phyloP scores from a whole-genome alignment of 2,329 filamentous ascomycete species.

The Arachnomyces sp. region DNA sequence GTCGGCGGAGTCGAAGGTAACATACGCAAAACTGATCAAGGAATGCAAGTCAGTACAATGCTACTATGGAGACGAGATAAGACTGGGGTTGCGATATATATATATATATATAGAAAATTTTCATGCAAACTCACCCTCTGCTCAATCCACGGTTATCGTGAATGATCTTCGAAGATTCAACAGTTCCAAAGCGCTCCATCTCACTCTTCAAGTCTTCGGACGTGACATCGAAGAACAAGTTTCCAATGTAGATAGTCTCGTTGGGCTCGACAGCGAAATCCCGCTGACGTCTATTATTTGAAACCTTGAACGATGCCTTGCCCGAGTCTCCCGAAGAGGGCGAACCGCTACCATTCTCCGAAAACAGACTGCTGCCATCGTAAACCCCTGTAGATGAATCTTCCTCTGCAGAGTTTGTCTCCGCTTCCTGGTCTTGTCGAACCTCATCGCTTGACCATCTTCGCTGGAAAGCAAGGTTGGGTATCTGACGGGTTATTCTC shows the following conservation, averaged over 20 bases:
- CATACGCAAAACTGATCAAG: slow-evolving; percentile 54
- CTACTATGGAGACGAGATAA: too few species aligned
- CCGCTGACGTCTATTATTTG: background rate
- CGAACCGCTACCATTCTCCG: too few species aligned
- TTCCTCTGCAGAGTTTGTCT: slow-evolving; percentile 14
- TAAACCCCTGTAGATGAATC: slow-evolving; percentile 15
- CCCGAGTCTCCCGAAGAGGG: too few species aligned
- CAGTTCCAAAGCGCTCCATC: slow-evolving; percentile 52
- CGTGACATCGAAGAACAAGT: slow-evolving; percentile 62
- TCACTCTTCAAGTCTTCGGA: slow-evolving; percentile 53
- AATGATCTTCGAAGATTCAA: slow-evolving; percentile 49
- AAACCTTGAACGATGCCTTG: slow-evolving; percentile 3
- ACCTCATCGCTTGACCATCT: slow-evolving; percentile 43
- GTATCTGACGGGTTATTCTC: slow-evolving; percentile 33
- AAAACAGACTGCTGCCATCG: background rate
- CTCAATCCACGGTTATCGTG: slow-evolving; percentile 57
- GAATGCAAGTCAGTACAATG: slow-evolving; percentile 8
- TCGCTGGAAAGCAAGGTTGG: slow-evolving; percentile 35
- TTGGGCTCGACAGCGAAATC: slow-evolving; percentile 23
- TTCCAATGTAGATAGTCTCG: slow-evolving; percentile 56
- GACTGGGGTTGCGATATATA: background rate
- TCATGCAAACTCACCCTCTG: slow-evolving; percentile 53
- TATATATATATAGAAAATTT: slow-evolving; percentile 1
- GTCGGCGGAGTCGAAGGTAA: slow-evolving; percentile 50
- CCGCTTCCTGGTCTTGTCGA: slow-evolving; percentile 18